A percentile compares a stretch with the other conserved stretches of the same genome.
phyloP scores from a whole-genome alignment of 2,329 filamentous ascomycete genomes.

The Metarhizium sp. region DNA sequence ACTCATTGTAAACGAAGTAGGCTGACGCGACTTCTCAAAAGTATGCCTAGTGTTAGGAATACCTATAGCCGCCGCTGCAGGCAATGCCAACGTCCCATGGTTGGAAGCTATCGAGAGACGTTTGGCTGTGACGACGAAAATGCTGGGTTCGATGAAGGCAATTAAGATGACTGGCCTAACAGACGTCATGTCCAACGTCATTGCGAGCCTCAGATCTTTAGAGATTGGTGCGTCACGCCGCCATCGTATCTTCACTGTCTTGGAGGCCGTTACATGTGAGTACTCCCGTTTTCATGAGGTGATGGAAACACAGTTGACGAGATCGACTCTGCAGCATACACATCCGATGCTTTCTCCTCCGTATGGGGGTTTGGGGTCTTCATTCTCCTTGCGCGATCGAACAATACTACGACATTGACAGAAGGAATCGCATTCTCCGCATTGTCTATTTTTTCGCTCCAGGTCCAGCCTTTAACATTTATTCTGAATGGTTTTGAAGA shows the following conservation, averaged over 20 bases:
- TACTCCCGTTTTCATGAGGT: background rate
- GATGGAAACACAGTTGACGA: no score
- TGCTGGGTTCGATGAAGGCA: constrained; percentile 23
- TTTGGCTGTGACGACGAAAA: constrained; percentile 12
- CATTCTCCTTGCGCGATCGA: constrained; percentile 7
- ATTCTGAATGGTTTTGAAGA: constrained; percentile 10
- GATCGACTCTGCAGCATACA: constrained; percentile 1
- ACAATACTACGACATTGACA: constrained; percentile 5
- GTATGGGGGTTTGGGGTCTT: constrained; percentile 11
- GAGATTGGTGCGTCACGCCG: constrained; percentile 24
- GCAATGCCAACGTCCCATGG: constrained; percentile 14
- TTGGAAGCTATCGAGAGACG: constrained; percentile 16
- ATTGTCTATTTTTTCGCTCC: constrained; percentile 9
- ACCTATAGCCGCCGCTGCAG: constrained; percentile 10
- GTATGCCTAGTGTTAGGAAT: constrained; percentile 9
- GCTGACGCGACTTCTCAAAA: background rate
- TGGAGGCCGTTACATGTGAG: constrained; percentile 9
- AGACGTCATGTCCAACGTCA: constrained; percentile 19
- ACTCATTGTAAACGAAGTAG: no score
- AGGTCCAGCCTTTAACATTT: constrained; percentile 9
- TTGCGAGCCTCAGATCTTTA: constrained; percentile 23
- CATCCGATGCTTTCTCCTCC: constrained; percentile 10
- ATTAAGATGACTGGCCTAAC: constrained; percentile 32
- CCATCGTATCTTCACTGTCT: constrained; percentile 13
- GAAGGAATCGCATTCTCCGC: constrained; percentile 11